phyloP scores from a whole-genome alignment of 2,329 filamentous ascomycete species.

The Aureobasidium subglaciale region DNA sequence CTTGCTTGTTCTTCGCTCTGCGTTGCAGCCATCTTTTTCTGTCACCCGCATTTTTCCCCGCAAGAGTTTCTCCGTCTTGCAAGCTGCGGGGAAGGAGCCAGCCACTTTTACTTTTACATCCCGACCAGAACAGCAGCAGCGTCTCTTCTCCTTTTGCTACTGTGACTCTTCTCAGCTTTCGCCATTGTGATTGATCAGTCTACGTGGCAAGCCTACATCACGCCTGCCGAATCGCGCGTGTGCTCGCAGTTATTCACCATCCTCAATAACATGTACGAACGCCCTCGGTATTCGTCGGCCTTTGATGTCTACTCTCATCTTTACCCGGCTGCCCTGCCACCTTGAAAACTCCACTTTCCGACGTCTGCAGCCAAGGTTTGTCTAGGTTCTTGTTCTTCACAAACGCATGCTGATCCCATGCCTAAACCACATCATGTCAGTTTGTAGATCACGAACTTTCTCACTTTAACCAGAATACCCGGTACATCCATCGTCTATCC shows the following conservation, averaged over 20 bases:
- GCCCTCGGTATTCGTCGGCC: not conserved
- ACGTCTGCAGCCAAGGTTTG: conserved; percentile 4
- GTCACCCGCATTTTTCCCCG: not conserved
- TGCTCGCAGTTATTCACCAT: too few species aligned
- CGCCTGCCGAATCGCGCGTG: too few species aligned
- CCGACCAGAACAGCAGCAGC: not conserved
- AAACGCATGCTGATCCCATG: not conserved
- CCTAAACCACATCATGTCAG: not conserved
- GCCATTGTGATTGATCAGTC: too few species aligned
- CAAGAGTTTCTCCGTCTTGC: not conserved
- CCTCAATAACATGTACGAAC: not conserved
- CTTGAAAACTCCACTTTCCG: not conserved
- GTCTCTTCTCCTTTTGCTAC: not conserved
- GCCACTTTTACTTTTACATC: too few species aligned
- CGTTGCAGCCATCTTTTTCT: conserved; percentile 2
- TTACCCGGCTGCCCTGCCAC: conserved; percentile 5
- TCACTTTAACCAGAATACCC: conserved; percentile 10
- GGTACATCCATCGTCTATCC: conserved; percentile 6
- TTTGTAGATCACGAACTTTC: not conserved
- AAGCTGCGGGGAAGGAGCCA: not conserved
- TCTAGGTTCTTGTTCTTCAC: conserved; percentile 8
- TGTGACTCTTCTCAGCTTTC: too few species aligned
- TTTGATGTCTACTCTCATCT: not conserved
- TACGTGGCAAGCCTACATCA: too few species aligned
- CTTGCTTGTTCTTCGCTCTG: not conserved